Percentiles rank a stretch among this genome's conserved stretches.
Conservation (phyloP, 441 rosid species). For the Omphalea diandra region DNA sequence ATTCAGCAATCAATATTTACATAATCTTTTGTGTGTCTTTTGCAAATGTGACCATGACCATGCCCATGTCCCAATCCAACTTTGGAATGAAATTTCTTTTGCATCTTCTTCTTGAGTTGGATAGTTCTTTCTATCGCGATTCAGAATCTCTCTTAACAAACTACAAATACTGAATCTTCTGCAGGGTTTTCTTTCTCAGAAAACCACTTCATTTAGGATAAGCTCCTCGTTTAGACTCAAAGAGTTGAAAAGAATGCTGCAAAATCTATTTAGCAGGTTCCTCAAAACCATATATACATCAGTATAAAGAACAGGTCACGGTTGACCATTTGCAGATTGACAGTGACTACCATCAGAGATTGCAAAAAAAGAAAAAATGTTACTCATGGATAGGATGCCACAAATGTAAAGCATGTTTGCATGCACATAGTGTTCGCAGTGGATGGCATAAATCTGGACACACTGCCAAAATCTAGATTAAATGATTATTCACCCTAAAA, state of each 20-base stretch:
- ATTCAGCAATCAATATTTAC: background rate
- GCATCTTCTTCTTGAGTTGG: background rate
- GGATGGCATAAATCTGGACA: background rate
- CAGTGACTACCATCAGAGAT: background rate
- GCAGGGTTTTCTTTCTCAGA: background rate
- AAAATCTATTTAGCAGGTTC: background rate
- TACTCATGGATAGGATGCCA: background rate
- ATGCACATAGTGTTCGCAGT: background rate
- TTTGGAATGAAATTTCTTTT: background rate
- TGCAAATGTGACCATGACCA: background rate
- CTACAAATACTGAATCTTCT: background rate
- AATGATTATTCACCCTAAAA: background rate
- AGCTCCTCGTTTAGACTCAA: background rate
- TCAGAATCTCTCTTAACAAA: background rate
- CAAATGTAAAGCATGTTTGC: background rate
- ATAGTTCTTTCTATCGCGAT: background rate
- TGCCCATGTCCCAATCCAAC: background rate
- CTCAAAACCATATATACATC: too few species aligned
- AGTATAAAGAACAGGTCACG: background rate
- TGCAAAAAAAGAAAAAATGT: background rate
- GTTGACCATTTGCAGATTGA: background rate
- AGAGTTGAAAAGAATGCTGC: constrained; percentile 8
- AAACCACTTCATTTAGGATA: background rate
- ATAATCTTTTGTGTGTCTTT: too few species aligned
- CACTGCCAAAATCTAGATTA: background rate